phyloP scores from a whole-genome alignment of 2,329 filamentous ascomycete genomes.

The Aspergillus pseudonomiae region DNA sequence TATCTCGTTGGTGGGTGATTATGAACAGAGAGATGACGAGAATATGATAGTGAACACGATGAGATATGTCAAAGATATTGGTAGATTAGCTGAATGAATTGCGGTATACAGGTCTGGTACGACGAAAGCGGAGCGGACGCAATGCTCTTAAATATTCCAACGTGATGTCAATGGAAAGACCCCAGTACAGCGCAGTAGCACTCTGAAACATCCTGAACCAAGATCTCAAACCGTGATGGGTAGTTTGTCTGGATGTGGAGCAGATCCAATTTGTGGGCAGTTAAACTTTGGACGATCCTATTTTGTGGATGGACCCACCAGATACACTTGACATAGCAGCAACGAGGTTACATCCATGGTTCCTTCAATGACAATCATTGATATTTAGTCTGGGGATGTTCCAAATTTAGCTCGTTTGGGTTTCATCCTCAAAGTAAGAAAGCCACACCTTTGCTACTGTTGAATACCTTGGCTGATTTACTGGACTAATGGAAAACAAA shows the following conservation, averaged over 20 bases:
- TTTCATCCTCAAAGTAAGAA: no score
- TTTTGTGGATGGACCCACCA: not conserved
- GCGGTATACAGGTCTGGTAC: no score
- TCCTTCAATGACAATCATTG: not conserved
- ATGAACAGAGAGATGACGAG: not conserved
- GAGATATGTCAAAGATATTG: not conserved
- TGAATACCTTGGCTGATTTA: no score
- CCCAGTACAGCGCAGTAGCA: not conserved
- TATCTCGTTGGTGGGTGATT: no score
- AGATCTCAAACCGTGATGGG: not conserved
- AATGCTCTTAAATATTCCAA: not conserved
- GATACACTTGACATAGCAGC: no score
- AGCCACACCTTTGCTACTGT: no score
- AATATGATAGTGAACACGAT: not conserved
- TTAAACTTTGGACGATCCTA: not conserved
- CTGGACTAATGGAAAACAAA: no score
- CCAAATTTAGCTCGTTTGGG: no score
- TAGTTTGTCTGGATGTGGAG: not conserved
- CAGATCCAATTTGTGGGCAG: not conserved
- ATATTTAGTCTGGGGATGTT: not conserved
- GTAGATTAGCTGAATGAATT: no score
- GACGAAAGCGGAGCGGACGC: no score
- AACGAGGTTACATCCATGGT: not conserved
- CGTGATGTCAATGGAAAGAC: fast-evolving
- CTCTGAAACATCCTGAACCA: not conserved